Evolutionary conservation across 1,284 basidiomycete genomes (phyloP), one percentile per base, ranked within the genome.

Genomic region (Cystobasidium pallidum): DNA sequence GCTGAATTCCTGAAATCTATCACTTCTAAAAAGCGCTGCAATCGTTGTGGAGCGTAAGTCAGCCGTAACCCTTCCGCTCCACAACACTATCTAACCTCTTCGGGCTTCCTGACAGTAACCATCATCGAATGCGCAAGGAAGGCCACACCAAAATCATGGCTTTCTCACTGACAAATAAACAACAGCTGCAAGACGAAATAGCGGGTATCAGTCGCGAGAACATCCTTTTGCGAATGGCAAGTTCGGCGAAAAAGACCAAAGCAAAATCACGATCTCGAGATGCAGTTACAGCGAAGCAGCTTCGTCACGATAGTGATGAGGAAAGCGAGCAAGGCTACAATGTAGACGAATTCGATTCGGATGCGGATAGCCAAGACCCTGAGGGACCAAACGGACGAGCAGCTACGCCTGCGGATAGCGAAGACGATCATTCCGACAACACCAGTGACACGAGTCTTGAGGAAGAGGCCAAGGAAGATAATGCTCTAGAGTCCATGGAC

Each of bases 61-160:
- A n/a, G 49, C 49, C 70, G 32, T 26, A 52, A 45, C 4, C n/a
- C n/a, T n/a, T n/a, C n/a, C n/a, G n/a, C n/a, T n/a, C n/a, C n/a
- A n/a, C n/a, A n/a, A n/a, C n/a, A n/a, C n/a, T n/a, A n/a, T n/a
- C n/a, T n/a, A n/a, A n/a, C n/a, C n/a, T n/a, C n/a, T n/a, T n/a
- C n/a, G n/a, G n/a, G n/a, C n/a, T n/a, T n/a, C n/a, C n/a, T n/a
- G 36, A 39, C 76, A 95, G 93, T n/a, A 83, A 86, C 78, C 88
- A 86, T 1, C 92, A 92, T 79, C 91, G 91, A 0, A 91, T 92
- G 82, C 89, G 94, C 73, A 97, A 94, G 81, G 96, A 99, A 80
- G 93, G 92, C 0, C 86, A 91, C 79, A 91, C 92, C 73, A 98
- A 97, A 83, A 87, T 99, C 75, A 90, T 98, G 80, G 94, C 98